Base-by-base conservation (phyloP, 106 monocot genomes). In the Allium sativum region DNA sequence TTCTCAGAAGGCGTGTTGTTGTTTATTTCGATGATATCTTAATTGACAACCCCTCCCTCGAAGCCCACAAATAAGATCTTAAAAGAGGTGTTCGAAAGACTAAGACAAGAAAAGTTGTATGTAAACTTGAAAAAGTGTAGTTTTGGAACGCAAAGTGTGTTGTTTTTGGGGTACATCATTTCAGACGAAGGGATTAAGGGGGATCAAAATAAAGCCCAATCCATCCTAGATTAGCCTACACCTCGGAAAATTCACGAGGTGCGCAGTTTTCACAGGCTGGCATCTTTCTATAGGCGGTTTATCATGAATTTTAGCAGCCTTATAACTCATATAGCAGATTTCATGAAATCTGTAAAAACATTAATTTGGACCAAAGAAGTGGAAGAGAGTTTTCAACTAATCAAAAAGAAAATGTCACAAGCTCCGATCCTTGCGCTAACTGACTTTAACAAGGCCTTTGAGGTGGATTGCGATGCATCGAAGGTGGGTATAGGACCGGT, bases 1-100 rank as follows among this genome's bases (percentile, higher is more conserved):
- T 8, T 15, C 10, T 59, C 9, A 42, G 40, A 9, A 31, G n/a
- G 40, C 42, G 40, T 12, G 7, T 59, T 8, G 40, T 59, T 6
- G 59, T 59, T 14, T 59, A 59, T 19, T 59, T 59, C 40, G 22
- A 59, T 15, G n/a, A n/a, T n/a, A 59, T 59, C 5, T 41, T 59
- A 6, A 41, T 59, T 4, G 40, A 8, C 40, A 59, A 15, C 6
- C 8, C 12, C 13, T 5, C 40, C 22, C 12, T 41, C 8, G 40
- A 41, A 21, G 40, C 10, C 11, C 22, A 59, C 13, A 8, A 41
- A 12, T 3, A 7, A 3, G 41, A 59, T 52, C 17, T 52, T 12
- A 14, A 8, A 3, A 9, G 21, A 41, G 59, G n/a, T 41, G n/a
- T 59, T 40, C 4, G 22, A 17, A 31, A 7, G 17, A 3, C 22